Conservation (phyloP, 345 rosid genomes). For the Clarkia xantiana region DNA sequence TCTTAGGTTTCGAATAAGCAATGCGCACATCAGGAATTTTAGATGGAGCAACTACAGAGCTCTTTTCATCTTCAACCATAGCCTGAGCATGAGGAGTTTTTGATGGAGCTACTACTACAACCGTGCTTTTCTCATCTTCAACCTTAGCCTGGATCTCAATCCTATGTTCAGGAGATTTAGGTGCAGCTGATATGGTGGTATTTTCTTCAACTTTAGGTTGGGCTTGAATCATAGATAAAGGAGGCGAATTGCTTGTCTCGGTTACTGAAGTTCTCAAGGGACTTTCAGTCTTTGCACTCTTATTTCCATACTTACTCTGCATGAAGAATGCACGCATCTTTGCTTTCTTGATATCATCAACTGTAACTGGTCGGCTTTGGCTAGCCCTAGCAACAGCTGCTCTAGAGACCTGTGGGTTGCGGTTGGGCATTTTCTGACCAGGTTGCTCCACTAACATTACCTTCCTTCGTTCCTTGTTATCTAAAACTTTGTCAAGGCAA, state of each 20-base stretch:
- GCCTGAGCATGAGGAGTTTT: constrained; percentile 9
- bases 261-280: constrained; percentile 22
- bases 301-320: constrained; percentile 55
- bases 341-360: constrained; percentile 97
- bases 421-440: constrained; percentile 64
- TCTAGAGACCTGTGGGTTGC: constrained; percentile 51
- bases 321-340: constrained; percentile 76
- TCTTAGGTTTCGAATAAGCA: constrained; percentile 18
- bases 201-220: constrained; percentile 33
- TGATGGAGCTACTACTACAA: too few relatives aligned
- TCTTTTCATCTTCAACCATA: constrained; percentile 26
- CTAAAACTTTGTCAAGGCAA: constrained; percentile 57
- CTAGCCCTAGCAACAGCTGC: constrained; percentile 23
- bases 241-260: constrained; percentile 15
- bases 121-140: constrained; percentile 20
- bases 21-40: constrained; percentile 8
- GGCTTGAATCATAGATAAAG: constrained; percentile 15
- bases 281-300: constrained; percentile 27
- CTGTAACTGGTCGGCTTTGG: constrained; percentile 90
- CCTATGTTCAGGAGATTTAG: too few relatives aligned
- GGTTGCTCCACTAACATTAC: constrained; percentile 96
- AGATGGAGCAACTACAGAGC: not conserved
- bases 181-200: too few relatives aligned
- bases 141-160: constrained; percentile 14
- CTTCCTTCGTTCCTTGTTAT: constrained; percentile 80